Base-by-base conservation (phyloP, 2,329 filamentous ascomycete species). In the Clonostachys chloroleuca region DNA sequence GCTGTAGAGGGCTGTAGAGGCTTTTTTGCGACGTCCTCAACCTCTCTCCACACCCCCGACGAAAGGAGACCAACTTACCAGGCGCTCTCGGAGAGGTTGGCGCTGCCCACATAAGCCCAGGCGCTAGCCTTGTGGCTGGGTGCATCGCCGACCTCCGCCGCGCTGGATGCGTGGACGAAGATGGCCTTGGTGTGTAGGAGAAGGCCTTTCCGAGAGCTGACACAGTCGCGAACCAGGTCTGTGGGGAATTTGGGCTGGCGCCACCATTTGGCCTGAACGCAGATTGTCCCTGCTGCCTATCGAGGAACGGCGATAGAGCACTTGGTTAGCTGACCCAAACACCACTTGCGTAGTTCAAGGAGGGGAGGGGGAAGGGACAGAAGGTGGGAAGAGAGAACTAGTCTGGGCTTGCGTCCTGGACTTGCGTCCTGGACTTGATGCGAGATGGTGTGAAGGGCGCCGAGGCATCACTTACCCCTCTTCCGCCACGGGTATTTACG, bases 71-170 rank as follows among this genome's bases (percentile, higher is more conserved):
- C 45, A n/a, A 72, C 82, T 73, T 69, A 90, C 87, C 94, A 99
- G 33, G 94, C 94, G 62, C 88, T 92, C 65, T 96, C 91, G 0
- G 91, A 95, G 30, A 96, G 68, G 66, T 99, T 99, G 8, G 90
- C 89, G 56, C 89, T 95, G 14, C 94, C 94, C 36, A 96, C 69
- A 60, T 97, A 97, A 3, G 80, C 86, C 86, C 89, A 97, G 39
- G 37, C 30, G 24, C 24, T 30, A 30, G 24, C 24, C 24, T 30
- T 30, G 24, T 30, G 24, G 5, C 83, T 83, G 49, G 52, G 47
- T 18, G 34, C 20, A 17, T 52, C 36, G 33, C 39, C 43, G 40
- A 39, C 34, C 44, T 47, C 47, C 36, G 43, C 10, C 24, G 12
- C 34, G 16, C 47, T 20, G 40, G 43, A 42, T 46, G 30, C 51